Evolutionary conservation across 1,284 basidiomycete genomes (phyloP).

Genomic region (Neolentinus lepideus): DNA sequence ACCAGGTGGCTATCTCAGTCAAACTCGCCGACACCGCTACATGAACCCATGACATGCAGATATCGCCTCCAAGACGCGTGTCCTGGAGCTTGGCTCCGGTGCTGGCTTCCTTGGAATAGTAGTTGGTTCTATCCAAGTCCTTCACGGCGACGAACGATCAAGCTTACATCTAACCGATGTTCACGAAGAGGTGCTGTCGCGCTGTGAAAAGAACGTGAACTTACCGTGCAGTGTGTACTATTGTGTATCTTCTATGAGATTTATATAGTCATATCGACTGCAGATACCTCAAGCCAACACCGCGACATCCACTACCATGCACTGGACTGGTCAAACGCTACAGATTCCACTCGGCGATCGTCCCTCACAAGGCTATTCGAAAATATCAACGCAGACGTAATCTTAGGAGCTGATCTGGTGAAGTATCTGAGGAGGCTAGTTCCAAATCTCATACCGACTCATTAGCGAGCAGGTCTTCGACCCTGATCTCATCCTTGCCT

Average conservation of each 20-base stretch:
- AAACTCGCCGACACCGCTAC: too few relatives aligned
- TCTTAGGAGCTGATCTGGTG: conserved; percentile 70
- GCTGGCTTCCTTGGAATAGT: conserved; percentile 66
- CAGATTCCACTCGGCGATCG: conserved; percentile 22
- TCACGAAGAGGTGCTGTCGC: conserved; percentile 53
- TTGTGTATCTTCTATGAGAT: conserved; percentile 2
- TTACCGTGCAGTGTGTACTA: conserved; percentile 55
- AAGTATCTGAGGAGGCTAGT: conserved; percentile 12
- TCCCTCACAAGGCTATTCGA: conserved; percentile 27
- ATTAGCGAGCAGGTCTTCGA: conserved; percentile 53
- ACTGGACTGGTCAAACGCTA: conserved; percentile 61
- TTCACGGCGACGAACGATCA: not conserved
- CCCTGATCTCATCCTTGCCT: conserved; percentile 48
- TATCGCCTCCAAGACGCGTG: conserved; percentile 33
- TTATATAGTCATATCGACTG: not conserved
- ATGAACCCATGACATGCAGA: conserved; percentile 28
- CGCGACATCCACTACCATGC: conserved; percentile 31
- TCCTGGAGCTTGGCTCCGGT: conserved; percentile 70
- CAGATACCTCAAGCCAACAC: conserved; percentile 48
- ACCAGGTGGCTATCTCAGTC: conserved; percentile 29
- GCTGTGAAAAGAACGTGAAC: conserved; percentile 49
- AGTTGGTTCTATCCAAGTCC: conserved; percentile 44
- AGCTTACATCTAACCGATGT: conserved; percentile 58
- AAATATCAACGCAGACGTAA: conserved; percentile 40
- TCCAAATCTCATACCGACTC: not conserved